Conservation (phyloP, 2,329 filamentous ascomycete species). For the Aspergillus latus region DNA sequence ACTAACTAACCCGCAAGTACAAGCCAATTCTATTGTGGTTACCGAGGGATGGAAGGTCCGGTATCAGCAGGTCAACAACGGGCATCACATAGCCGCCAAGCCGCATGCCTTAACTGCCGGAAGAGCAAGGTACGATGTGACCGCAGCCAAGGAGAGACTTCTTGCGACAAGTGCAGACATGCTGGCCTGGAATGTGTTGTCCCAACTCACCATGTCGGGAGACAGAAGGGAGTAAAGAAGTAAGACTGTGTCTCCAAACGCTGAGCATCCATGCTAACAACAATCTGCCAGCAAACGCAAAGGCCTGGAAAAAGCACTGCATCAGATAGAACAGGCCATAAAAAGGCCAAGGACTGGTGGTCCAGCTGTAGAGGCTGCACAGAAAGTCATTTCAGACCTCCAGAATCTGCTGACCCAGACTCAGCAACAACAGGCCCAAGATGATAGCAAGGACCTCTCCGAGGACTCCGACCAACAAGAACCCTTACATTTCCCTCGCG, state of each 20-base stretch:
- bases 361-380: constrained; percentile 43
- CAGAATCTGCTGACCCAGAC: constrained; percentile 54
- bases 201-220: constrained; percentile 69
- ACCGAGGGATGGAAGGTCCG: constrained; percentile 16
- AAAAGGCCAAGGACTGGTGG: constrained; percentile 54
- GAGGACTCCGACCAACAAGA: constrained; percentile 31
- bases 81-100: constrained; percentile 31
- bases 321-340: constrained; percentile 70
- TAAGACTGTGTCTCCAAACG: constrained; percentile 32
- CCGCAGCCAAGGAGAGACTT: constrained; percentile 51
- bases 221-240: constrained; percentile 78
- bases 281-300: constrained; percentile 63
- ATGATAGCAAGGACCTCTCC: constrained; percentile 30
- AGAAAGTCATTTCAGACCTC: constrained; percentile 45
- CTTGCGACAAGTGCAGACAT: constrained; percentile 63
- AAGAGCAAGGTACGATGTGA: constrained; percentile 69
- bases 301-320: constrained; percentile 71
- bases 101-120: constrained; percentile 64
- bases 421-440: constrained; percentile 39
- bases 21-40: not conserved
- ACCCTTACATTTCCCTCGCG: constrained; percentile 24
- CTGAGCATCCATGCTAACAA: constrained; percentile 12
- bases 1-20: not conserved
- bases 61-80: constrained; percentile 7
- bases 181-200: constrained; percentile 63